Evolutionary conservation across 306 rosid genomes (phyloP), one percentile per base, ranked within the genome.

Genomic region (Pterocarpus macrocarpus): DNA sequence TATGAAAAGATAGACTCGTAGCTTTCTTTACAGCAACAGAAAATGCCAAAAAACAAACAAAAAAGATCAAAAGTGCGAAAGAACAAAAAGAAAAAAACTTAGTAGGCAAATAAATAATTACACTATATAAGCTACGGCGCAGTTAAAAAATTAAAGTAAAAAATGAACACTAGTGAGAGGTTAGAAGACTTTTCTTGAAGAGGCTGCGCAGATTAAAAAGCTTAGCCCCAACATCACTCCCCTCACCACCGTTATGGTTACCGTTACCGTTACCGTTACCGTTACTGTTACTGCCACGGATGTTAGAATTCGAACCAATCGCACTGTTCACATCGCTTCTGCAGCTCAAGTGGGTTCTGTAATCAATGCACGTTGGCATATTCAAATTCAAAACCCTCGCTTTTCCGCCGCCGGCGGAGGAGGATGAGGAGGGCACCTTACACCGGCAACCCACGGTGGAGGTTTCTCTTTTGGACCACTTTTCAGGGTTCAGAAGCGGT

Each of bases 311-410:
- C 17, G 62, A 64, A 44, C 81, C 79, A 33, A 71, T 12, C 50
- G 83, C 80, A 69, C 91, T 86, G 14, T 76, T 87, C 57, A 79
- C 90, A 16, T 87, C 89, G 56, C 89, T 91, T 76, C 88, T 87
- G 77, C 97, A 94, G 33, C 86, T 82, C 78, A 86, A 76, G 52
- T 82, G 87, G 66, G 71, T 87, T 67, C 87, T 69, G 47, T 92
- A 90, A 8, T 92, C 90, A 11, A 87, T 87, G 75, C 97, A 92
- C 70, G 70, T 85, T 13, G 97, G 97, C 17, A 94, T 97, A 73
- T 90, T 91, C 87, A 92, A 83, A 77, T 87, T 92, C 90, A 91
- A 71, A 41, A 86, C 94, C 70, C 71, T 79, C 0, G 79, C 85
- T 76, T 81, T 90, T 0, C 75, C 49, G 53, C 43, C 9, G 2